Evolutionary conservation across 306 rosid species (phyloP), one percentile per base, ranked within the genome.

Genomic region (Citrullus amarus): DNA sequence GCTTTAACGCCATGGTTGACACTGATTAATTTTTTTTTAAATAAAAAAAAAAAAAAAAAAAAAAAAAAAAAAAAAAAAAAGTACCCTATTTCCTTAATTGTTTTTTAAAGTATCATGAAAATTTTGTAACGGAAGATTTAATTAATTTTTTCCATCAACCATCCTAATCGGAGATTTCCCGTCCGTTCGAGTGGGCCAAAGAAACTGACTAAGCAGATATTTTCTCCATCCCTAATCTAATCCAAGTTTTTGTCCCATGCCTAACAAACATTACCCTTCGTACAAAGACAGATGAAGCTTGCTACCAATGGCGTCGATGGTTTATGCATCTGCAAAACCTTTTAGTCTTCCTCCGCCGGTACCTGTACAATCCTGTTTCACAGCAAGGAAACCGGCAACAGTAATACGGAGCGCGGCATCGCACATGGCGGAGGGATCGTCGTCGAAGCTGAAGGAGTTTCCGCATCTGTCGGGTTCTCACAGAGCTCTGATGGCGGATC

Each of bases 401-500:
- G 8, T 6, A 41, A 34, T 41, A 30, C 18, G 53, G 53, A 69
- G 11, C 39, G 13, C 76, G 3, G 39, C 58, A 20, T 46, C 39
- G 39, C 28, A 71, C 38, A 71, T 48, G 59, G 76, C 41, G 20
- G 76, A 71, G 54, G 32, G 38, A 12, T 70, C 76, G 8, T 70
- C 39, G 7, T 48, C 76, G n/a, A 91, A 93, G 54, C 88, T 92
- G 50, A 58, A 69, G 70, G 96, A 89, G 5, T 92, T 93, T 63
- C 94, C 96, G 0, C 88, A 86, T 73, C 87, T 93, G 51, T 90
- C 98, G 4, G 28, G 74, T 54, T 63, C 92, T 0, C 98, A 90
- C 56, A 90, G 83, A 83, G 85, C 69, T 17, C 86, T 93, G 44
- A 90, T 93, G 93, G 68, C 84, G 4, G 89, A 90, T 84, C 90